Evolutionary conservation across 2,329 filamentous ascomycete genomes (phyloP), one percentile per base, ranked within the genome.

Genomic region (Sporothrix phasma): DNA sequence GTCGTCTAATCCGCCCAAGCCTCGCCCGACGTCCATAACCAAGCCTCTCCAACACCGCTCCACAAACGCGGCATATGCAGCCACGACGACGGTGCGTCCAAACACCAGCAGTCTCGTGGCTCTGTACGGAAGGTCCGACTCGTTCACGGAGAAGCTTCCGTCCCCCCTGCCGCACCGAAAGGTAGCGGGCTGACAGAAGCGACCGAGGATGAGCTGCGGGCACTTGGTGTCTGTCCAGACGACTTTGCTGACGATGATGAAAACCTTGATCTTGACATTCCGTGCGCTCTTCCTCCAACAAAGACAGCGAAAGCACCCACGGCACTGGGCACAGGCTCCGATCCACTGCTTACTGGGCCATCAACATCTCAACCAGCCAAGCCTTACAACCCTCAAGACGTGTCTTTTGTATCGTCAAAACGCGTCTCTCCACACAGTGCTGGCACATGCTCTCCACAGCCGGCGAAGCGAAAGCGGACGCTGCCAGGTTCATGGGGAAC

Each of bases 201-300:
- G 4, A 54, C 29, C 10, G 65, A 65, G 8, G 62, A 54, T 1
- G 45, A 54, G 8, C 43, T 67, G n/a, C 22, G 61, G 2, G 66
- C 41, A 29, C 60, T 49, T 26, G 68, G 64, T 24, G 34, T 92
- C 67, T 84, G 86, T 66, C 89, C 92, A 67, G 87, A 93, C 69
- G 92, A 96, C 71, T 94, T 96, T 69, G 90, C 91, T 70, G 89
- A 93, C 72, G 92, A 96, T 69, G 82, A 87, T 69, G 82, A 87
- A 22, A 84, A 91, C 63, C 78, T 96, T 26, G 89, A 90, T 66
- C 75, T 89, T 22, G 83, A 92, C 67, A 82, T 86, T 61, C 84
- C 86, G 0, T 74, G 78, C 1, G 77, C 81, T 1, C 78, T 84
- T 3, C 79, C 79, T 7, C 66, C 45, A 67, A 39, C 71, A 10